Conservation (phyloP, 2,329 filamentous ascomycete genomes). For the Arthrobotrys pseudoclavata region DNA sequence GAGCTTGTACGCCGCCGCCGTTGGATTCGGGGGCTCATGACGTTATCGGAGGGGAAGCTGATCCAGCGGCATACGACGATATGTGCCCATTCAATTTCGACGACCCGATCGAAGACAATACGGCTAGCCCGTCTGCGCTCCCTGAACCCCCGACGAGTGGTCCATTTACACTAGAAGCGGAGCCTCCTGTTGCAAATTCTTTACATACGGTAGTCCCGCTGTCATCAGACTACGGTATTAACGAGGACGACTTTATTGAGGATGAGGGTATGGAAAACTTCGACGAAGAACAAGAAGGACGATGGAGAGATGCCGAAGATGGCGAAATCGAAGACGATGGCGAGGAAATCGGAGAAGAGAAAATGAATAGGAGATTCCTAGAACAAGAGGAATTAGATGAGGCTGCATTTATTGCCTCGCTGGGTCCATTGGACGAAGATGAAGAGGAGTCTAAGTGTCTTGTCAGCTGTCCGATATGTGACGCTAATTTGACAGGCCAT, state of each 20-base stretch:
- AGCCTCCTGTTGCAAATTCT: background rate
- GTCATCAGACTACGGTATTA: background rate
- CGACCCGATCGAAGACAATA: constrained; percentile 34
- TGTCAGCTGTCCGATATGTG: constrained; percentile 57
- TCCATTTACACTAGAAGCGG: constrained; percentile 32
- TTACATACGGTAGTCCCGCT: background rate
- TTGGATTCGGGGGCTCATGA: background rate
- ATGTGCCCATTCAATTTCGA: constrained; percentile 54
- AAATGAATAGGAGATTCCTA: constrained; percentile 74
- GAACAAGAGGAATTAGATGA: constrained; percentile 76
- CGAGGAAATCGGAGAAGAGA: constrained; percentile 74
- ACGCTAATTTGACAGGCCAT: constrained; percentile 60
- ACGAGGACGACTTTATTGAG: constrained; percentile 54
- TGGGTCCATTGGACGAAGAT: constrained; percentile 66
- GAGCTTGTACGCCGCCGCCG: constrained; percentile 47
- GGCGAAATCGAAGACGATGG: constrained; percentile 71
- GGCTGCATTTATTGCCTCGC: constrained; percentile 73
- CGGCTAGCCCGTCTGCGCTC: background rate
- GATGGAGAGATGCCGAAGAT: constrained; percentile 62
- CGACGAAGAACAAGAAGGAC: constrained; percentile 55
- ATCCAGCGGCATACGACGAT: background rate
- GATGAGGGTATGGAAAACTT: constrained; percentile 59
- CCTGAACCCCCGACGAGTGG: background rate
- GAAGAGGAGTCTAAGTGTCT: constrained; percentile 64
- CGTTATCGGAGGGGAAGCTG: background rate